Percentiles rank a stretch among this genome's conserved stretches.
These are phyloP conservation scores for Taiwanofungus camphoratus DNA, from an alignment of 1,284 basidiomycete species.

Conservation along the genomic window DNA sequence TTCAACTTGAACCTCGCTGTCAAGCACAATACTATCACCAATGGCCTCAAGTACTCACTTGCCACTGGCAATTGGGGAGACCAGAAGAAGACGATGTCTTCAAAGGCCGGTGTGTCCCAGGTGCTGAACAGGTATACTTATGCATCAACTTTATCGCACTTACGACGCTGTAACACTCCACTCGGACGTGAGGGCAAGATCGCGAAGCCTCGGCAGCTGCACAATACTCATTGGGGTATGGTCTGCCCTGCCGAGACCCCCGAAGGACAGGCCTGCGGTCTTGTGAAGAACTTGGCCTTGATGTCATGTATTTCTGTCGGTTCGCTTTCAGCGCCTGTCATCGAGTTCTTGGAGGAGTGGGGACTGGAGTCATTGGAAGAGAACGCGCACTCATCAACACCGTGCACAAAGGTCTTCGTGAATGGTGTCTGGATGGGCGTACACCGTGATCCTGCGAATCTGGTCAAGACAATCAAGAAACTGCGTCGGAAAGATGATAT, in stretches of 20 bases:
- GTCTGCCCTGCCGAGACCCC: conserved; percentile 99
- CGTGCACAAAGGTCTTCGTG: conserved; percentile 96
- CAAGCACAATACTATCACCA: conserved; percentile 95
- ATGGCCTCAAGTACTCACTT: conserved; percentile 96
- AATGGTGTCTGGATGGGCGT: conserved; percentile 99
- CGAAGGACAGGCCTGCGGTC: conserved; percentile 98
- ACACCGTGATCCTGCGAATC: conserved; percentile 90
- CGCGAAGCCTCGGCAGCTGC: conserved; percentile 97
- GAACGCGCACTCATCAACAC: conserved; percentile 76
- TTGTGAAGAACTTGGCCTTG: conserved; percentile 97
- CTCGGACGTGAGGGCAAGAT: conserved; percentile 99
- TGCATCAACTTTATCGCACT: conserved; percentile 95
- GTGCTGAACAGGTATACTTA: conserved; percentile 99
- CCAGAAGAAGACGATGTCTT: conserved; percentile 97
- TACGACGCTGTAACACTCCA: conserved; percentile 97
- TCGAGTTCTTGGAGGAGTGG: conserved; percentile 99
- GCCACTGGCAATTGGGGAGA: conserved; percentile 99
- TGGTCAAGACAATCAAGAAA: conserved; percentile 91
- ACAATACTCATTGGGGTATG: conserved; percentile 99
- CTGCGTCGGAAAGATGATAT: conserved; percentile 94
- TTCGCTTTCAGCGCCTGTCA: conserved; percentile 92
- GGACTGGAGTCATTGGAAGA: conserved; percentile 91
- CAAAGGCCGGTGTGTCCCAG: conserved; percentile 98
- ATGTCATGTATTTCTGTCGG: conserved; percentile 99
- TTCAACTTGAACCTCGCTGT: conserved; percentile 92